phyloP scores from a whole-genome alignment of 225 moss, liverwort and hornwort genomes.

The Sphagnum contortum region DNA sequence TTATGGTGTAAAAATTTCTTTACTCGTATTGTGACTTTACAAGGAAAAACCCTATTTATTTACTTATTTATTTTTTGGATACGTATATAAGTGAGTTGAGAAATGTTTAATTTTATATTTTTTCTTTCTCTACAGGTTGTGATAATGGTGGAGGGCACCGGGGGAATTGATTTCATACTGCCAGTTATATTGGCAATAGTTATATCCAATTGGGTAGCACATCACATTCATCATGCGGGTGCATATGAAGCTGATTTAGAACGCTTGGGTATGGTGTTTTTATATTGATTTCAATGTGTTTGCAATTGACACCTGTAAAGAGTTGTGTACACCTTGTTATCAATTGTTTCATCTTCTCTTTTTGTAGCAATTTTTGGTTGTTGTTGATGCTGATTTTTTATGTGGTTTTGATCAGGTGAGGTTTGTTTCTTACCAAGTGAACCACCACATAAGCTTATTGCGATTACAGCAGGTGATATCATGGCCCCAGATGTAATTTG shows the following conservation, averaged over 20 bases:
- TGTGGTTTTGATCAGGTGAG: conserved; percentile 22
- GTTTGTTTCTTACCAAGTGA: conserved; percentile 70
- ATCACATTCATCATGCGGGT: conserved; percentile 69
- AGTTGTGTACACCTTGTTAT: no score
- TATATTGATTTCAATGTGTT: no score
- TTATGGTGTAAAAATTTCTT: no score
- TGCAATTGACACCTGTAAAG: no score
- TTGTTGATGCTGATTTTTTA: no score
- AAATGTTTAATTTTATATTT: no score
- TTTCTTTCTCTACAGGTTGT: conserved; percentile 34
- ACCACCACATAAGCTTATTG: conserved; percentile 56
- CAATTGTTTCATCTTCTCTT: no score
- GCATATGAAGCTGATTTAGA: conserved; percentile 82
- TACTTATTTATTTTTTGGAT: no score
- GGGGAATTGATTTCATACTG: conserved; percentile 71
- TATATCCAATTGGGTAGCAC: conserved; percentile 81
- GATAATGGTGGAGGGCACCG: conserved; percentile 78
- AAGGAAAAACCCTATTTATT: no score
- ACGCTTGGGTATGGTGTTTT: conserved; percentile 28
- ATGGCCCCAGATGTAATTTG: conserved; percentile 54
- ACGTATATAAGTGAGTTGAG: no score
- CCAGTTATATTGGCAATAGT: conserved; percentile 77
- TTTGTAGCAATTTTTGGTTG: no score
- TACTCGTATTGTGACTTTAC: no score
- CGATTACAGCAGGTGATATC: conserved; percentile 57